Percentiles rank a stretch among this genome's conserved stretches.
Evolutionary conservation across 164 flowering plant species (phyloP).

Genomic region (Nymphaea thermarum): DNA sequence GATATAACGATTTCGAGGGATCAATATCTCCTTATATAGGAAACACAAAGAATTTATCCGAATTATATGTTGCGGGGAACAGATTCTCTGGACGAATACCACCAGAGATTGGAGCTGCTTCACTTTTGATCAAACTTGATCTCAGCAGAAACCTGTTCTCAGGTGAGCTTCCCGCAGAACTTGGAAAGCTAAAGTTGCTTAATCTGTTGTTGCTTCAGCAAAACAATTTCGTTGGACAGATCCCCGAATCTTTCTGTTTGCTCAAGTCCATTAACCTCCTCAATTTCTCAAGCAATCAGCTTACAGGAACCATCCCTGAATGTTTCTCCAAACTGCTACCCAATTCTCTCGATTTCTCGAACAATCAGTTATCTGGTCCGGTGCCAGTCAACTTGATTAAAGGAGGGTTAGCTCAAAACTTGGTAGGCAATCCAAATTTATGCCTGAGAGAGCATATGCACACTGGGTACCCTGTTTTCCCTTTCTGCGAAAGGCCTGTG

Average conservation of each 20-base stretch:
- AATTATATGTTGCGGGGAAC: slow-evolving; percentile 59
- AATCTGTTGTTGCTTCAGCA: slow-evolving; percentile 54
- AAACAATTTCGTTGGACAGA: slow-evolving; percentile 58
- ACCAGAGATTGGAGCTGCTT: slow-evolving; percentile 47
- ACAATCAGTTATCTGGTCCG: slow-evolving; percentile 69
- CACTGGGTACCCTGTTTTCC: slow-evolving; percentile 28
- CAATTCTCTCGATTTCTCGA: slow-evolving; percentile 66
- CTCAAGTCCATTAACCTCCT: slow-evolving; percentile 69
- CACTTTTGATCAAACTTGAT: slow-evolving; percentile 73
- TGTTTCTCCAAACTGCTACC: slow-evolving; percentile 53
- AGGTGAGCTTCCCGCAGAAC: slow-evolving; percentile 70
- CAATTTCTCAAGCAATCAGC: slow-evolving; percentile 68
- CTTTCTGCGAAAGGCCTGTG: slow-evolving; percentile 30
- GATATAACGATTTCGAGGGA: slow-evolving; percentile 47
- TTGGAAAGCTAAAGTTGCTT: slow-evolving; percentile 51
- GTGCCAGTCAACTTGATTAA: slow-evolving; percentile 47
- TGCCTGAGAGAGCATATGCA: slow-evolving; percentile 34
- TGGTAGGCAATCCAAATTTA: slow-evolving; percentile 65
- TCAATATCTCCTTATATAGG: slow-evolving; percentile 30
- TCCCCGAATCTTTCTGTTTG: slow-evolving; percentile 57
- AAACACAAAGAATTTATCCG: slow-evolving; percentile 60
- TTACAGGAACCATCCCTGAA: slow-evolving; percentile 69
- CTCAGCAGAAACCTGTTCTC: slow-evolving; percentile 63
- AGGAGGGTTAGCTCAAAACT: slow-evolving; percentile 61
- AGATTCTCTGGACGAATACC: slow-evolving; percentile 65